Conservation (phyloP, 129 eudicot genomes). For the Flaveria bidentis region DNA sequence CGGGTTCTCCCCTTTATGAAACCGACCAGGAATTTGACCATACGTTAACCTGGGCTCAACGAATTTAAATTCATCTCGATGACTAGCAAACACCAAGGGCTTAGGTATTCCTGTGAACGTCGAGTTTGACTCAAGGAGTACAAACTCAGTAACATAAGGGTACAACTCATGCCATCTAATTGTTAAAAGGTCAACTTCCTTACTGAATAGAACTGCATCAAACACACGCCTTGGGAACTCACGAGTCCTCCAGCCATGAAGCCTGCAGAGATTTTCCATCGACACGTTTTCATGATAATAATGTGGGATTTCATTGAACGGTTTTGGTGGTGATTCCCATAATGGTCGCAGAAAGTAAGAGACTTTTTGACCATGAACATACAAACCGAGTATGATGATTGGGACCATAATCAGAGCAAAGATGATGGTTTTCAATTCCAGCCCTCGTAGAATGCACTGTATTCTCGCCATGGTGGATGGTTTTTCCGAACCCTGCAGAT, state of each 20-base stretch:
- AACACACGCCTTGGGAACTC: conserved; percentile 71
- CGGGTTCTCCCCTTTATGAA: conserved; percentile 20
- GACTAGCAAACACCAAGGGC: conserved; percentile 55
- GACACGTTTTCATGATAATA: conserved; percentile 61
- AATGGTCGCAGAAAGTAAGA: conserved; percentile 34
- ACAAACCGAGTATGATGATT: conserved; percentile 26
- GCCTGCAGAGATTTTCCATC: conserved; percentile 70
- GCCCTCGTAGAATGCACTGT: conserved; percentile 43
- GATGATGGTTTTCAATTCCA: conserved; percentile 52
- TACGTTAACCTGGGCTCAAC: conserved; percentile 8
- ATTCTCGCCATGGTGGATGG: conserved; percentile 43
- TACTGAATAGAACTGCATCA: conserved; percentile 75
- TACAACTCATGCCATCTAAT: conserved; percentile 50
- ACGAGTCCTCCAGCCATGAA: conserved; percentile 69
- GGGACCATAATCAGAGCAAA: conserved; percentile 49
- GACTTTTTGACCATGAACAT: conserved; percentile 58
- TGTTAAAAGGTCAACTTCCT: conserved; percentile 63
- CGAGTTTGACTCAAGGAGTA: conserved; percentile 73
- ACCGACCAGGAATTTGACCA: conserved; percentile 1
- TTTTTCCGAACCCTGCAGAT: conserved; percentile 48
- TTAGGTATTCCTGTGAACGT: conserved; percentile 70
- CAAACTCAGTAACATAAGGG: conserved; percentile 53
- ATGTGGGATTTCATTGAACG: conserved; percentile 39
- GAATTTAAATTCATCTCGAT: conserved; percentile 1
- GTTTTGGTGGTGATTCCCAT: conserved; percentile 79